These are phyloP conservation scores for Prunus dulcis DNA, from an alignment of 306 rosid genomes.

Conservation along the genomic window DNA sequence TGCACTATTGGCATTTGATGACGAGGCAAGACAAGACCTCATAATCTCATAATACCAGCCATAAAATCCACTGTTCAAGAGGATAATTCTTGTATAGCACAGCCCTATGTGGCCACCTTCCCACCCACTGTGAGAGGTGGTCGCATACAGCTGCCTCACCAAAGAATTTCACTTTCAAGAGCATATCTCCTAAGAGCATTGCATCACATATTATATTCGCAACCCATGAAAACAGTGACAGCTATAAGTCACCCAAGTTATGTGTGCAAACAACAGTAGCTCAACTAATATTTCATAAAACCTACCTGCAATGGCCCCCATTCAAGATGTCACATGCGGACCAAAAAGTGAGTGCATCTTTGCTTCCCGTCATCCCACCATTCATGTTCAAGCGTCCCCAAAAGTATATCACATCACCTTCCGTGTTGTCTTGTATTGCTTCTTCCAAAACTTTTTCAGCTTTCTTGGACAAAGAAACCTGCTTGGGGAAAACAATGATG, in stretches of 20 bases:
- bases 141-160: neutral
- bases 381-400: slow-evolving; percentile 75
- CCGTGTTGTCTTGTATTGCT: slow-evolving; percentile 48
- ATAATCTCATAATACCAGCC: neutral
- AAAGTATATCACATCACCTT: slow-evolving; percentile 81
- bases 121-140: neutral
- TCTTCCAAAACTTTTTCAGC: slow-evolving; percentile 78
- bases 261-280: neutral
- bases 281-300: neutral
- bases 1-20: slow-evolving; percentile 1
- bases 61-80: neutral
- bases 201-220: neutral
- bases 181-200: neutral
- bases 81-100: neutral
- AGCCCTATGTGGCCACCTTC: neutral
- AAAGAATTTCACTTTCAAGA: neutral
- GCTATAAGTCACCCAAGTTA: neutral
- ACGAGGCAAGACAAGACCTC: slow-evolving; percentile 11
- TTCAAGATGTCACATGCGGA: slow-evolving; percentile 88
- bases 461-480: slow-evolving; percentile 63
- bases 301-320: slow-evolving; percentile 89
- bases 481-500: slow-evolving; percentile 37
- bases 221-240: neutral
- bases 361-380: slow-evolving; percentile 41
- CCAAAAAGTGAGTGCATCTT: slow-evolving; percentile 78